Evolutionary conservation across 257 asterid species (phyloP).

Genomic region (Mentha longifolia): DNA sequence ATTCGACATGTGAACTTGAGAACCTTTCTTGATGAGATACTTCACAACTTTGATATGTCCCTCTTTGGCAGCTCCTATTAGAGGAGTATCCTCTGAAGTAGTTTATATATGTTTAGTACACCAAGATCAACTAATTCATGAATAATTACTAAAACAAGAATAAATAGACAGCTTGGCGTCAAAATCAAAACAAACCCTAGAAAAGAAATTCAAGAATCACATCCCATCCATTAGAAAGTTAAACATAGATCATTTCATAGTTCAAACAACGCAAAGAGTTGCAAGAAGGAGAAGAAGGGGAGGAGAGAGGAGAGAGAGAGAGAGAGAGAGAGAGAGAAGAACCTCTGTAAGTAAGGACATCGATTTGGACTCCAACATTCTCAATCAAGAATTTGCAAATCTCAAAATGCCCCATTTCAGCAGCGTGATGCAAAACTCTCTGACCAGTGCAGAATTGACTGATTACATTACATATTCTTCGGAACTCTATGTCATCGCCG

Average conservation of each 20-base stretch:
- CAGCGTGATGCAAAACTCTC: slow-evolving; percentile 33
- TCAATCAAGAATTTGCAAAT: slow-evolving; percentile 37
- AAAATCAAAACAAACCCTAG: neutral
- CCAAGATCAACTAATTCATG: neutral
- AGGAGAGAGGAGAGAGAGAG: neutral
- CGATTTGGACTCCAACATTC: slow-evolving; percentile 15
- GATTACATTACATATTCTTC: slow-evolving; percentile 4
- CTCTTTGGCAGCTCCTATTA: slow-evolving; percentile 21
- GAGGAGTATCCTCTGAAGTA: slow-evolving; percentile 37
- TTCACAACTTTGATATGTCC: slow-evolving; percentile 20
- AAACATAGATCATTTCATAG: too few species aligned
- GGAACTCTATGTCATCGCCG: neutral
- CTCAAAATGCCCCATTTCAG: slow-evolving; percentile 13
- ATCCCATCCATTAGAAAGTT: too few species aligned
- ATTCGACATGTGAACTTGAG: neutral
- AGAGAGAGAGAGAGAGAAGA: neutral
- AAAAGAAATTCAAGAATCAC: neutral
- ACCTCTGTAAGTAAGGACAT: slow-evolving; percentile 27
- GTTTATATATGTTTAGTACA: neutral
- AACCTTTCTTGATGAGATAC: slow-evolving; percentile 36
- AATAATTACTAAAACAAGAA: neutral
- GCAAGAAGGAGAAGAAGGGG: neutral
- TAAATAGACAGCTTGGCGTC: neutral
- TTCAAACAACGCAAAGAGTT: too few species aligned
- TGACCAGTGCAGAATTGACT: slow-evolving; percentile 15